Base-by-base conservation (phyloP, 352 stramenopile genomes). In the Phytophthora litchii region DNA sequence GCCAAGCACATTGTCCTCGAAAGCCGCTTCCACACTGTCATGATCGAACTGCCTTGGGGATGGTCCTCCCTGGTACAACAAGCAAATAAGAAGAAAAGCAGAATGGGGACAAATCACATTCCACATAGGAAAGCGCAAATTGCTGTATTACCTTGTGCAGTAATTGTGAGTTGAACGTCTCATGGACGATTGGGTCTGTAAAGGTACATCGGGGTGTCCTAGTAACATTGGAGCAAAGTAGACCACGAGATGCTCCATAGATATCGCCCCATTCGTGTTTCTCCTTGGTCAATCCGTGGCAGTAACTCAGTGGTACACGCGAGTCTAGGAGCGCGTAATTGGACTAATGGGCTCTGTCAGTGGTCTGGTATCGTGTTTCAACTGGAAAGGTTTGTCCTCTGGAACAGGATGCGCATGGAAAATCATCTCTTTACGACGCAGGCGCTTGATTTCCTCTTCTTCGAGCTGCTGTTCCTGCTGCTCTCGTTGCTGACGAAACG, bases 331-430 rank as follows among this genome's bases (percentile, higher is more conserved):
- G 36, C 60, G 62, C 42, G 54, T 36, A 48, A 72, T 52, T 9
- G 80, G 79, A 35, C 77, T 91, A 43, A 83, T 73, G 1, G 79
- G 80, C 27, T 90, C 72, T 3, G 81, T 89, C 46, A 89, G 47
- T 5, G 78, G 59, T 38, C 70, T 72, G 37, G 37, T 67, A 27
- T 76, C 74, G 3, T 68, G 60, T 53, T 88, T 88, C 36, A 84
- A 32, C 23, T 71, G 67, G 43, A 87, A 90, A 29, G 56, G 34
- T 58, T 76, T 86, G 41, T 48, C 19, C 7, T 74, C 70, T 25
- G 80, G 80, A 43, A 78, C 77, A 5, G 83, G 83, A 2, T 79
- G 83, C 0, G 83, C 83, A 36, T 88, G 80, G 58, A 93, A 93
- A 64, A 76, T 75, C 54, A 93, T 78, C 21, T 90, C 71, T 49